Percentiles rank a stretch among this genome's conserved stretches.
These are phyloP conservation scores for Sanghuangporus weigelae DNA, from an alignment of 1,284 basidiomycete species.

Conservation along the genomic window DNA sequence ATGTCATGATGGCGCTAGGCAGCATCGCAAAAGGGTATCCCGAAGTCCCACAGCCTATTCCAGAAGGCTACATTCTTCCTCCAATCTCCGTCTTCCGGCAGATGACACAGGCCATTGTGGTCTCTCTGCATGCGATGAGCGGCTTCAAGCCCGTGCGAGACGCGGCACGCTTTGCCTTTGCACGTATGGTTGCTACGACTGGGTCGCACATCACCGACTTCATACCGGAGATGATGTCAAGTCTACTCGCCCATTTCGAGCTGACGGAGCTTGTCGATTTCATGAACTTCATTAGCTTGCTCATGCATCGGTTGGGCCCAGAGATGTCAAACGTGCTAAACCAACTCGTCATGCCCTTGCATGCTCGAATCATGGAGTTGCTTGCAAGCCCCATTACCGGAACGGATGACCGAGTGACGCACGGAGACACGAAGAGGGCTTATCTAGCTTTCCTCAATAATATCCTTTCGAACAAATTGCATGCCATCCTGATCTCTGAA, in stretches of 20 bases:
- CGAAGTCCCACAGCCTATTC: slow-evolving; percentile 67
- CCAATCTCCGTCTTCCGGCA: slow-evolving; percentile 81
- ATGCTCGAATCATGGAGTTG: slow-evolving; percentile 77
- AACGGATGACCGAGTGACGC: slow-evolving; percentile 85
- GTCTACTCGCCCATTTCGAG: slow-evolving; percentile 88
- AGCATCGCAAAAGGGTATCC: slow-evolving; percentile 98
- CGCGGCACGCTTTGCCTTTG: slow-evolving; percentile 93
- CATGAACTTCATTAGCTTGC: slow-evolving; percentile 87
- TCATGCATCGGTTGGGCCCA: slow-evolving; percentile 89
- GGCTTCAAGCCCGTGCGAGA: slow-evolving; percentile 86
- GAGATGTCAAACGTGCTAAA: slow-evolving; percentile 86
- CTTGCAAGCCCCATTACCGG: slow-evolving; percentile 82
- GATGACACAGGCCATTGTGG: slow-evolving; percentile 86
- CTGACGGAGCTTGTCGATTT: slow-evolving; percentile 93
- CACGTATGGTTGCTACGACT: slow-evolving; percentile 87
- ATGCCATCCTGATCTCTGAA: slow-evolving; percentile 82
- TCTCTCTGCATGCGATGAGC: slow-evolving; percentile 87
- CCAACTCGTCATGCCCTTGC: slow-evolving; percentile 84
- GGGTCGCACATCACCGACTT: slow-evolving; percentile 78
- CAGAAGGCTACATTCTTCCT: slow-evolving; percentile 65
- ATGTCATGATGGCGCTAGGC: slow-evolving; percentile 92
- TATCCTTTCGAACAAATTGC: slow-evolving; percentile 77
- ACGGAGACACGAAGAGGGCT: slow-evolving; percentile 85
- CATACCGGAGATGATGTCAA: slow-evolving; percentile 84
- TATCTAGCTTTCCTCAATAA: slow-evolving; percentile 85